Base-by-base conservation (phyloP, 148 eudicot genomes). In the Persicaria tinctoria region DNA sequence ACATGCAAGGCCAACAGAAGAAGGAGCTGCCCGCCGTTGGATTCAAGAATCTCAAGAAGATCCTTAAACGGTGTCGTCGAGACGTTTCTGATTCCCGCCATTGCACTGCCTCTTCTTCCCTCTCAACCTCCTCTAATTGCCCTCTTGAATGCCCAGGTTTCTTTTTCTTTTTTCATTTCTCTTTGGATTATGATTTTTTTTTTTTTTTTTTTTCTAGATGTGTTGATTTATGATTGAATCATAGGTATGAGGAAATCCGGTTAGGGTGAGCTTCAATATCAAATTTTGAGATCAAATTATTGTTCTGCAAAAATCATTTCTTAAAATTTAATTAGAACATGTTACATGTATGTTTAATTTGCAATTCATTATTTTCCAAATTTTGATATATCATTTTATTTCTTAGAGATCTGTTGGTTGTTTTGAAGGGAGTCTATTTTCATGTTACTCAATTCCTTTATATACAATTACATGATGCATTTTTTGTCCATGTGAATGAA, bases 31-130 rank as follows among this genome's bases (percentile, higher is more conserved):
- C 96, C 14, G 87, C 84, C 1, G 96, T 94, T 54, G 97, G 87
- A 18, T 90, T 94, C 63, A 94, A 94, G 83, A 86, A 92, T 18
- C 87, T 94, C 44, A 94, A 94, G 86, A 90, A 92, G 80, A 90
- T 92, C 46, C 79, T 94, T 76, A 94, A 92, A 51, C 83, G 78
- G 5, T 94, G 98, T 70, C 74, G 91, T 41, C 78, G 44, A 72
- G 85, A 87, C 47, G 63, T 80, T 78, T 1, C 41, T 32, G 76
- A 79, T 45, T 79, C 86, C 3, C 85, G 80, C 54, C 8, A 74
- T 75, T 69, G 56, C 1, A 8, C 18, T 74, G 41, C 27, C 47
- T 55, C 3, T 51, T 32, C 41, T 32, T 76, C 79, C 74, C 59
- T 49, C 1, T 4, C 46, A 64, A 23, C 18, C 53, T 49, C 6